Conservation (phyloP, 768 basidiomycete genomes). For the Pleurotus citrinopileatus region DNA sequence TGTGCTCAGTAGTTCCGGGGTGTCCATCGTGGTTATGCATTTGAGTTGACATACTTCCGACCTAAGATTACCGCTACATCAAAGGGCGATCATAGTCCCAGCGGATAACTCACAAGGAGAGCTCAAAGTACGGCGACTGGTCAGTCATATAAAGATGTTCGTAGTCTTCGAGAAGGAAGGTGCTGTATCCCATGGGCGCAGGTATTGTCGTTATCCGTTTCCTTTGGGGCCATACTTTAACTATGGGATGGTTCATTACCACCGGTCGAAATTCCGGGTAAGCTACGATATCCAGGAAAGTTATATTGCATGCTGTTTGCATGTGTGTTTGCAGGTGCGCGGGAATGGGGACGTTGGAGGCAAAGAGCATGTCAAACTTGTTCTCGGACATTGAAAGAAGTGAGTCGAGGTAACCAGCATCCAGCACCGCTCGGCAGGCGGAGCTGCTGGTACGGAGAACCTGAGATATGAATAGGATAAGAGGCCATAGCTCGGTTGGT, state of each 20-base stretch:
- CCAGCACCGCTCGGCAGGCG: constrained; percentile 12
- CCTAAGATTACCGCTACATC: neutral
- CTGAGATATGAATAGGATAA: constrained; percentile 13
- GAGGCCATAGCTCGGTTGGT: constrained; percentile 6
- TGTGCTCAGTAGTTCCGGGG: neutral
- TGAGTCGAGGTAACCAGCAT: constrained; percentile 14
- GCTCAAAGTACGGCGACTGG: constrained; percentile 4
- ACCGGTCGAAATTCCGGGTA: constrained; percentile 12
- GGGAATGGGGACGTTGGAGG: neutral
- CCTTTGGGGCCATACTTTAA: constrained; percentile 2
- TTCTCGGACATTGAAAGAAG: constrained; percentile 9
- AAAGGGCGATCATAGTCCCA: constrained; percentile 1
- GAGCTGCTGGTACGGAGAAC: constrained; percentile 11
- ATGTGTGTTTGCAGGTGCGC: neutral
- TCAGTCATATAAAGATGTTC: constrained; percentile 14
- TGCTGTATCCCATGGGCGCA: constrained; percentile 12
- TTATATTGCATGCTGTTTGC: constrained; percentile 9
- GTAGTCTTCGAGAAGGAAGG: constrained; percentile 6
- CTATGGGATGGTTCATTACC: constrained; percentile 13
- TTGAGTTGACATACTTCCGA: neutral
- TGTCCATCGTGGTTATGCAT: neutral
- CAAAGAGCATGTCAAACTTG: neutral
- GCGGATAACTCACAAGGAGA: constrained; percentile 12
- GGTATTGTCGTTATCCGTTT: neutral
- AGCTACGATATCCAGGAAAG: constrained; percentile 14